Percentiles rank a stretch among this genome's conserved stretches.
Conservation (phyloP, 352 stramenopile species). For the Phytophthora foliorum region DNA sequence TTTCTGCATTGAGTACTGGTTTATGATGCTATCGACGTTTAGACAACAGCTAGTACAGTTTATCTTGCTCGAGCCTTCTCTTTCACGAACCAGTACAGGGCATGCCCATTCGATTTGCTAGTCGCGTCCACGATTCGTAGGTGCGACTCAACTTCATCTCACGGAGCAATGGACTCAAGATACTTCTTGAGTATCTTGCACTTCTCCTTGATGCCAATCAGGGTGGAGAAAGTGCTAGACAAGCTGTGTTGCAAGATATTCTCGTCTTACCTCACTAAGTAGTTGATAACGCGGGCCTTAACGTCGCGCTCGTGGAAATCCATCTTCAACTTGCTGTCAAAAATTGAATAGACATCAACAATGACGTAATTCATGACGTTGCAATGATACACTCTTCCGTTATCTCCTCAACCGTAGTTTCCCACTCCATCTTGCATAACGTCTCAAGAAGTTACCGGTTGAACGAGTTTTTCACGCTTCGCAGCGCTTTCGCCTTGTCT, state of each 20-base stretch:
- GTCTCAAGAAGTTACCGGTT: slow-evolving; percentile 24
- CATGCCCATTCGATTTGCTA: slow-evolving; percentile 9
- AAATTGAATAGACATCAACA: slow-evolving; percentile 23
- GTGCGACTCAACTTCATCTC: slow-evolving; percentile 14
- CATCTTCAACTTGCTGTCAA: slow-evolving; percentile 26
- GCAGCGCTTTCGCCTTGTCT: slow-evolving; percentile 17
- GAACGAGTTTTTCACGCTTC: slow-evolving; percentile 27
- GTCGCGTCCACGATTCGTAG: slow-evolving; percentile 1
- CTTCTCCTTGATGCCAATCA: slow-evolving; percentile 16
- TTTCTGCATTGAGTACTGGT: background rate
- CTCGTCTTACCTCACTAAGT: slow-evolving; percentile 27
- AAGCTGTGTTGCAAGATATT: slow-evolving; percentile 32
- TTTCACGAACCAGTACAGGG: slow-evolving; percentile 20
- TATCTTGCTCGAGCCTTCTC: slow-evolving; percentile 40
- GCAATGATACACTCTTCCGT: slow-evolving; percentile 14
- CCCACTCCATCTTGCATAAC: slow-evolving; percentile 34
- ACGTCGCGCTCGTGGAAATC: slow-evolving; percentile 30
- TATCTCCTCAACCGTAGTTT: slow-evolving; percentile 22
- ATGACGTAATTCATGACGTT: slow-evolving; percentile 25
- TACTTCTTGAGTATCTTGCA: slow-evolving; percentile 7
- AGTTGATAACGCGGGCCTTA: slow-evolving; percentile 30
- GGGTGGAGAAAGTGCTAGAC: slow-evolving; percentile 17
- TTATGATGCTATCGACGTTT: background rate
- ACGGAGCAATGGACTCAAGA: slow-evolving; percentile 14
- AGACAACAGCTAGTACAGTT: background rate